A percentile compares a stretch with the other conserved stretches of the same genome.
phyloP scores from a whole-genome alignment of 169 alveolate species.

The Theileria parva region DNA sequence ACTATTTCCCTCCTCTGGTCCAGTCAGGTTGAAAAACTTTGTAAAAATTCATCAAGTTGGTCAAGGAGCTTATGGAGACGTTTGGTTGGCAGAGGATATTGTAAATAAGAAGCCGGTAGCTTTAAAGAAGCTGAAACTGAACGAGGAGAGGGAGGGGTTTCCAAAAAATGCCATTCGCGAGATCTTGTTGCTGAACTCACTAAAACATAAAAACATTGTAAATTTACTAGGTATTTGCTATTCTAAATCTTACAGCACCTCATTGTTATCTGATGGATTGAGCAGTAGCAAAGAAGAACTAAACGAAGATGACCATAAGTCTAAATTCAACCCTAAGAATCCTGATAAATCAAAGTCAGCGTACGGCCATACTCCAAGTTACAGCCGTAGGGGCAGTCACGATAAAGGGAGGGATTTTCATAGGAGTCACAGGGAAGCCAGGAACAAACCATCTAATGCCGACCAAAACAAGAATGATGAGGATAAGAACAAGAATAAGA shows the following conservation, averaged over 20 bases:
- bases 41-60: conserved; percentile 86
- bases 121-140: conserved; percentile 79
- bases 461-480: conserved; percentile 12
- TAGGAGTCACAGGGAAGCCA: background rate
- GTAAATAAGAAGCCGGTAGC: conserved; percentile 80
- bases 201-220: conserved; percentile 82
- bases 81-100: conserved; percentile 88
- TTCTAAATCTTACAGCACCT: conserved; percentile 56
- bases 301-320: background rate
- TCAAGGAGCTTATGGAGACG: conserved; percentile 90
- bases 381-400: background rate
- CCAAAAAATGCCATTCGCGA: conserved; percentile 87
- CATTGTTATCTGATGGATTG: background rate
- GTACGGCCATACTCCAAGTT: background rate
- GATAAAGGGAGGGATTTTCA: background rate
- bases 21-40: conserved; percentile 66
- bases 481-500: background rate
- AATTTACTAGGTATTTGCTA: conserved; percentile 79
- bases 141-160: conserved; percentile 85
- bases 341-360: background rate
- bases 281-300: background rate
- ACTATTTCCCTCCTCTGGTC: conserved; percentile 22
- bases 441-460: background rate
- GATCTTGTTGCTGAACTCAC: conserved; percentile 76
- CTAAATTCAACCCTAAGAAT: background rate